Base-by-base conservation (phyloP, 2,329 filamentous ascomycete genomes). In the Fusarium musae region DNA sequence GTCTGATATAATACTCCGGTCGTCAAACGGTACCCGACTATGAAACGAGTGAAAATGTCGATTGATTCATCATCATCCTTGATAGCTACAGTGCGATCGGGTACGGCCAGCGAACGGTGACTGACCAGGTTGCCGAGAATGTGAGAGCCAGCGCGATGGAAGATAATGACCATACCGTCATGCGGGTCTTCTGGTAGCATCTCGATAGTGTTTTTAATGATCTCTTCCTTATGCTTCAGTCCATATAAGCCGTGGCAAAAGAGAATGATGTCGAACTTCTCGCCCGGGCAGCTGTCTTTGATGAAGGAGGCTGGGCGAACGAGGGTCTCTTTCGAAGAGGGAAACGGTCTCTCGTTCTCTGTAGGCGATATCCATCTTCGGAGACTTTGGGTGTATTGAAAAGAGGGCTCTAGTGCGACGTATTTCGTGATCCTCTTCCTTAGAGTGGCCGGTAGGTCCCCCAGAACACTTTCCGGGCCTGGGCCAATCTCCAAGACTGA, bases 171-270 rank as follows among this genome's bases (percentile, higher is more conserved):
- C 32, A 88, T 76, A 60, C 83, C 85, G n/a, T 75, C 81, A 63
- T 79, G 70, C 69, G 81, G 78, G 39, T 74, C 63, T 61, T 82
- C 71, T 67, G 71, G 78, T 37, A 91, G 86, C 83, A 89, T 82
- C 23, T 78, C 72, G 12, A 91, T 76, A 4, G 87, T 84, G 23
- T 67, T 73, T 76, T 85, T 77, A 69, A 92, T 84, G 66, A 83
- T 84, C 4, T 19, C 76, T n/a, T 69, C 74, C 71, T 88, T 87
- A 5, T 83, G 82, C 1, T 82, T 82, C 85, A 91, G 87, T 66
- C 87, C 88, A 71, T 91, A 91, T 85, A 91, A 86, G 80, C 90
- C 90, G 77, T 91, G 89, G 72, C 89, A 91, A 79, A 92, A 90
- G 9, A 92, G 75, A 23, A 92, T 78, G 44, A 91, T 17, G 70